Evolutionary conservation across 2,329 filamentous ascomycete species (phyloP).

Genomic region (Microascus cirrosus): DNA sequence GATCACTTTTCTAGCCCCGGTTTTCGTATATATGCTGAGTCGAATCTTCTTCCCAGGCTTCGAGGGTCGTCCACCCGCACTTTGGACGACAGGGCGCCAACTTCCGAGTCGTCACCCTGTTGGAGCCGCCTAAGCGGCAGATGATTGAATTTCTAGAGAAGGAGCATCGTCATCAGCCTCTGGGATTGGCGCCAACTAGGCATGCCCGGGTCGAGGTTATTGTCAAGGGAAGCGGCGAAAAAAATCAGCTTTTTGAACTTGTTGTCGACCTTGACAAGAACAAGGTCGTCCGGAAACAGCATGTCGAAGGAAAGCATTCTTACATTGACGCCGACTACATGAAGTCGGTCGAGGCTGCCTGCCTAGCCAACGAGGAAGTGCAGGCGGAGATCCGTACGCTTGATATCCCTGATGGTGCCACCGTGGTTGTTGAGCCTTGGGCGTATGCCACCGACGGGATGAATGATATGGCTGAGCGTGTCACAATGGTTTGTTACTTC

Average conservation of each 20-base stretch:
- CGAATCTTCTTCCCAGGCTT: slow-evolving; percentile 9
- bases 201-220: slow-evolving; percentile 26
- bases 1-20: not conserved
- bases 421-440: slow-evolving; percentile 41
- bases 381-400: slow-evolving; percentile 29
- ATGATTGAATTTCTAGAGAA: slow-evolving; percentile 31
- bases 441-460: slow-evolving; percentile 42
- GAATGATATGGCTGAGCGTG: slow-evolving; percentile 33
- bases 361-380: slow-evolving; percentile 27
- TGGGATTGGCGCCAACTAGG: slow-evolving; percentile 16
- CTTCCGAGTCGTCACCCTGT: slow-evolving; percentile 38
- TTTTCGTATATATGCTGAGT: not conserved
- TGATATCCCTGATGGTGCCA: slow-evolving; percentile 29
- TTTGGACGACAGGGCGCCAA: slow-evolving; percentile 15
- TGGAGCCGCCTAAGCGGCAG: slow-evolving; percentile 35
- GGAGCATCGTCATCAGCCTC: slow-evolving; percentile 19
- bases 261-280: slow-evolving; percentile 18
- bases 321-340: slow-evolving; percentile 36
- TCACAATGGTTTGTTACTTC: slow-evolving; percentile 31
- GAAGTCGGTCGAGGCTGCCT: slow-evolving; percentile 33
- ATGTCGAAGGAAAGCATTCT: slow-evolving; percentile 28
- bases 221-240: slow-evolving; percentile 5
- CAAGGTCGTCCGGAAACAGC: slow-evolving; percentile 16
- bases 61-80: slow-evolving; percentile 10
- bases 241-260: slow-evolving; percentile 18